Percentiles rank a stretch among this genome's conserved stretches.
Conservation (phyloP, 2,329 filamentous ascomycete genomes). For the Claviceps sp. region DNA sequence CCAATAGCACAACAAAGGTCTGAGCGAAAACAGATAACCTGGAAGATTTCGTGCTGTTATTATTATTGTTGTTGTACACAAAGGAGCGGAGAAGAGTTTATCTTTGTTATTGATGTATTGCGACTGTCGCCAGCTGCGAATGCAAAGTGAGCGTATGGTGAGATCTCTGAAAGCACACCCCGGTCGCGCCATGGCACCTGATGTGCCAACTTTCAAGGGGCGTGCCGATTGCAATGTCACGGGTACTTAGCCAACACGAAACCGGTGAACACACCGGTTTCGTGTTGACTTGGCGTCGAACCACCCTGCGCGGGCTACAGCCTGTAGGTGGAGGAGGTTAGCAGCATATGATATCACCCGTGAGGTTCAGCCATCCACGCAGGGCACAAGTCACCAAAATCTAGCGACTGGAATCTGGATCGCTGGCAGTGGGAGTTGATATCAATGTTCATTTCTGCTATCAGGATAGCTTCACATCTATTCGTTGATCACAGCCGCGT, state of each 20-base stretch:
- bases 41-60: not conserved
- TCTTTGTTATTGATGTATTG: not conserved
- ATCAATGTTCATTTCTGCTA: slow-evolving; percentile 2
- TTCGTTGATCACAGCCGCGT: not conserved
- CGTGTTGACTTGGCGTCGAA: not conserved
- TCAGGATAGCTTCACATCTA: slow-evolving; percentile 1
- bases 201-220: not conserved
- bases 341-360: not conserved
- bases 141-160: not conserved
- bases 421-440: not conserved
- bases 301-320: not conserved
- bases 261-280: too few relatives aligned
- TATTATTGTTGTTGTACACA: not conserved
- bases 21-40: not conserved
- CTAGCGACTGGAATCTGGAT: not conserved
- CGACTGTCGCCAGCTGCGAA: slow-evolving; percentile 1
- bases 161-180: too few relatives aligned
- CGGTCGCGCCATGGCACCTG: not conserved
- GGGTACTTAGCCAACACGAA: not conserved
- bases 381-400: not conserved
- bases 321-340: not conserved
- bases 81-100: not conserved
- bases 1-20: not conserved
- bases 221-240: not conserved
- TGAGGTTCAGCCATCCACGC: not conserved